Base-by-base conservation (phyloP, 2,329 filamentous ascomycete species). In the Colletotrichum sp. region DNA sequence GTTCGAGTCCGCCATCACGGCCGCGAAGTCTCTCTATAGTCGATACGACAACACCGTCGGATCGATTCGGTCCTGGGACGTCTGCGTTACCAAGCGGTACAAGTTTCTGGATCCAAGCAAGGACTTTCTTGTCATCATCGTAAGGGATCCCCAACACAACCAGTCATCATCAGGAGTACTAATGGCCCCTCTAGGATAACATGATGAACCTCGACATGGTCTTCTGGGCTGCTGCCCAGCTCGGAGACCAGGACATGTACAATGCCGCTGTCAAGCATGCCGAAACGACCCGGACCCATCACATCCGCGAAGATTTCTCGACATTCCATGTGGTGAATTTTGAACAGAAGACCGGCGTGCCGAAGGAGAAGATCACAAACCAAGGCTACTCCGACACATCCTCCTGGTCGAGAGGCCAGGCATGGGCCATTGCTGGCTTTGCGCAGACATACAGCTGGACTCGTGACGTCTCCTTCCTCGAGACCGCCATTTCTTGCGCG, bases 341-440 rank as follows among this genome's bases (percentile, higher is more conserved):
- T 66, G 83, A 88, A 28, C 84, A 84, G 2, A 70, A 69, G 0
- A 88, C 83, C 0, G 87, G 88, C 0, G 68, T 68, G 1, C 77
- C 85, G 0, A 85, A 85, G 71, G 79, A 81, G 1, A 84, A 84
- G n/a, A 82, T 88, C 71, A 89, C 87, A 0, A 87, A 88, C 63
- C 88, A 89, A 77, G 88, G 88, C 0, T 85, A 84, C 78, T 79
- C 78, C 3, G 85, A 89, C 67, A 78, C 79, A 2, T 87, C 85
- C 0, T 87, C 84, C 12, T 89, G 88, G 88, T 81, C 84, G 7
- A 83, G 88, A 5, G 88, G 88, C 1, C 88, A 89, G 71, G 86
- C 87, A 0, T 89, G 88, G 88, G 84, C 85, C 0, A 86, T 89
- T 4, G 82, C 85, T 63, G 88, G 88, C 0, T 89, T 89, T 69